Percentiles rank a stretch among this genome's conserved stretches.
phyloP scores from a whole-genome alignment of 2,329 filamentous ascomycete genomes.

The Fusarium sp. region DNA sequence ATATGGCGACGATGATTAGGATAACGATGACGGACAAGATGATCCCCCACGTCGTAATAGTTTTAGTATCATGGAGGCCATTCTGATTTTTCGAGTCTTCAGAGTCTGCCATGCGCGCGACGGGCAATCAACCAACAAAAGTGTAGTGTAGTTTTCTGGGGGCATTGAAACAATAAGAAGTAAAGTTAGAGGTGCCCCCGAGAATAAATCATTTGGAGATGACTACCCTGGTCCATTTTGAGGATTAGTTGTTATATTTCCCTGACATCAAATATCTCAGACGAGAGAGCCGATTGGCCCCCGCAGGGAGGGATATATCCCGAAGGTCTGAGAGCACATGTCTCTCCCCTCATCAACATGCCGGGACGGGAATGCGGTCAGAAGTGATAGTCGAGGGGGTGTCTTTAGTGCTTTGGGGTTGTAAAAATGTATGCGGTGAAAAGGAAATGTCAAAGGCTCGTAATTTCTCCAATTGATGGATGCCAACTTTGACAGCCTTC shows the following conservation, averaged over 20 bases:
- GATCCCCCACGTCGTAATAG: constrained; percentile 5
- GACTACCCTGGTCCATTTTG: no score
- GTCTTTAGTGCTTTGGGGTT: not conserved
- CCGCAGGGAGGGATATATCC: not conserved
- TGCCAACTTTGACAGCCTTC: no score
- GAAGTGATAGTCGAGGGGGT: not conserved
- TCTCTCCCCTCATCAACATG: not conserved
- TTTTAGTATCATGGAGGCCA: constrained; percentile 1
- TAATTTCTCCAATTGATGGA: no score
- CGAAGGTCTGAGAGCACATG: constrained; percentile 5
- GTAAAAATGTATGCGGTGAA: not conserved
- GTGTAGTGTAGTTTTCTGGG: not conserved
- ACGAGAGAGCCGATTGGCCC: not conserved
- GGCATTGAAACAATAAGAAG: not conserved
- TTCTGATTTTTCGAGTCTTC: not conserved
- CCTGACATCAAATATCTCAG: not conserved
- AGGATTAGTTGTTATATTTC: not conserved
- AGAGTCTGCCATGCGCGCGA: constrained; percentile 1
- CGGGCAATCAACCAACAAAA: fast-evolving
- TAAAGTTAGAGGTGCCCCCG: not conserved
- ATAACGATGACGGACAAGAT: not conserved
- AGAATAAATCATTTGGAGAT: not conserved
- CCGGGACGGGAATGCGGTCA: not conserved
- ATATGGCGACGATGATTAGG: constrained; percentile 8
- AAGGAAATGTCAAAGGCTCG: no score